These are phyloP conservation scores for Blastobotrys americana DNA, from an alignment of 805 yeast species.

Conservation along the genomic window DNA sequence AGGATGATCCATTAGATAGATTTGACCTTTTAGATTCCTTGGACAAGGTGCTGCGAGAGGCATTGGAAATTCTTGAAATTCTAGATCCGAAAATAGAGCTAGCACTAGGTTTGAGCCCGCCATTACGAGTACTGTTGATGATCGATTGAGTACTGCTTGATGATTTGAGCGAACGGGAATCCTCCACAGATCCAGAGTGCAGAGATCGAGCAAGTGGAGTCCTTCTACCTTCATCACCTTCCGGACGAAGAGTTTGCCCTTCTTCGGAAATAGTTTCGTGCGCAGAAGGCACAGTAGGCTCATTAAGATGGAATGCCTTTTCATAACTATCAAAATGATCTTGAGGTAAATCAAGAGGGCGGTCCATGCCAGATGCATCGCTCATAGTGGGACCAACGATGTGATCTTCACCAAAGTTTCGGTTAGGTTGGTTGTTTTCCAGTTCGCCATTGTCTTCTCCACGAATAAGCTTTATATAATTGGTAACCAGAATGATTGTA, in stretches of 20 bases:
- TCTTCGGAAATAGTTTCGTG: neutral
- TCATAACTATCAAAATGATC: neutral
- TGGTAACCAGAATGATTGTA: conserved; percentile 1
- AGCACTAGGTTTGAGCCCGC: neutral
- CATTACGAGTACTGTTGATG: neutral
- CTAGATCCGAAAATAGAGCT: neutral
- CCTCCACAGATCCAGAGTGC: neutral
- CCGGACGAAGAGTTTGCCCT: neutral
- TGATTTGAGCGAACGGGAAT: neutral
- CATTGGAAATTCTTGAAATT: neutral
- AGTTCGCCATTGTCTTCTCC: neutral
- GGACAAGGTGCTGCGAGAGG: neutral
- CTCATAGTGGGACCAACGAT: neutral
- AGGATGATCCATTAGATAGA: neutral
- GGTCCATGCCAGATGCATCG: neutral
- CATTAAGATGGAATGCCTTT: neutral
- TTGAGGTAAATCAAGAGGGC: neutral
- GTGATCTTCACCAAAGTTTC: neutral
- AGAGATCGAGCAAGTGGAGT: neutral
- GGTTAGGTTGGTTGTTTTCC: neutral
- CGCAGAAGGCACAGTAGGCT: neutral
- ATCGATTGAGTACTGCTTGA: neutral
- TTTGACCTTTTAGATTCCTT: neutral
- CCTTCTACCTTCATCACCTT: neutral
- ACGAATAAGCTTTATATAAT: neutral